Conservation (phyloP, 768 basidiomycete genomes). For the Aureoboletus auriporus region DNA sequence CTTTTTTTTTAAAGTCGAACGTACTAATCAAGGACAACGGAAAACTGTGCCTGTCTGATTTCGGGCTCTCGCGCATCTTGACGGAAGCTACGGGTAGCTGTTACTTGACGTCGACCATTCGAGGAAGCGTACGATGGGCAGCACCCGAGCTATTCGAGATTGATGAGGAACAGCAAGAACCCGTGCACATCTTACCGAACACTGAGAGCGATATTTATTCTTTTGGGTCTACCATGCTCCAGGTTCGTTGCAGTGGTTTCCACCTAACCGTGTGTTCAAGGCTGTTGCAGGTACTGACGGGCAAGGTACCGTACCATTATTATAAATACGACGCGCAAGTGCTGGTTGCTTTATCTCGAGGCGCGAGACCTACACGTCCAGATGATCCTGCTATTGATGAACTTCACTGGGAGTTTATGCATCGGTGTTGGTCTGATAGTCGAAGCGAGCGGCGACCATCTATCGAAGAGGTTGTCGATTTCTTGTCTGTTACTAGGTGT, state of each 20-base stretch:
- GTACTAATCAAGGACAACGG: slow-evolving; percentile 31
- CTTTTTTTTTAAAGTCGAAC: slow-evolving; percentile 25
- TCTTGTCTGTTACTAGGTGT: slow-evolving; percentile 10
- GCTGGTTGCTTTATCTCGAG: slow-evolving; percentile 14
- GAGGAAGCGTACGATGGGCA: slow-evolving; percentile 46
- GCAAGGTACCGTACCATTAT: slow-evolving; percentile 21
- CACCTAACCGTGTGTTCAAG: background rate
- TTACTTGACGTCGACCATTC: slow-evolving; percentile 31
- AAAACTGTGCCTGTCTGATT: slow-evolving; percentile 33
- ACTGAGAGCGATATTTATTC: slow-evolving; percentile 41
- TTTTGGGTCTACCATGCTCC: slow-evolving; percentile 32
- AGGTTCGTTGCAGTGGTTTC: slow-evolving; percentile 22
- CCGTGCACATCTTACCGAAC: slow-evolving; percentile 6
- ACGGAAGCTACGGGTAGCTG: slow-evolving; percentile 19
- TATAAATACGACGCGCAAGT: slow-evolving; percentile 24
- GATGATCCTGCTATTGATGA: slow-evolving; percentile 1
- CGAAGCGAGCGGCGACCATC: slow-evolving; percentile 11
- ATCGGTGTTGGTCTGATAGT: slow-evolving; percentile 26
- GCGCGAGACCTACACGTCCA: slow-evolving; percentile 10
- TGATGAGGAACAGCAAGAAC: slow-evolving; percentile 20
- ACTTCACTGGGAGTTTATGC: slow-evolving; percentile 17
- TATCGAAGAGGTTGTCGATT: slow-evolving; percentile 15
- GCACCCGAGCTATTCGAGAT: slow-evolving; percentile 38
- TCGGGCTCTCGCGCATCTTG: slow-evolving; percentile 32
- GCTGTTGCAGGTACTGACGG: slow-evolving; percentile 23